Conservation (phyloP, 2,329 filamentous ascomycete genomes). For the Clonostachys rhizophaga region DNA sequence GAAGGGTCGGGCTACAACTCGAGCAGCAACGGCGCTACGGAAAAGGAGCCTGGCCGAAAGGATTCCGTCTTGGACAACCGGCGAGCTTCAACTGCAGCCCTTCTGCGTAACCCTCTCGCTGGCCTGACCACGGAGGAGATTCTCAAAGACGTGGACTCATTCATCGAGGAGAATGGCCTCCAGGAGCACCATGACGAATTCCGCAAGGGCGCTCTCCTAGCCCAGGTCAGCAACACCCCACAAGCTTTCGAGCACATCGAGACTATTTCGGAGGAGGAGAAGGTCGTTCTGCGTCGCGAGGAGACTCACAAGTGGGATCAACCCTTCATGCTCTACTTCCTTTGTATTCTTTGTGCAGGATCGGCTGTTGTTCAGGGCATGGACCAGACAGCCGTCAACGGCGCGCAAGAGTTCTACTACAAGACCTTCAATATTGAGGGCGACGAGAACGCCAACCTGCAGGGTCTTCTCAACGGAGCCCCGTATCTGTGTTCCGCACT, state of each 20-base stretch:
- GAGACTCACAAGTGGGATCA: slow-evolving; percentile 21
- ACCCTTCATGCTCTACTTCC: slow-evolving; percentile 24
- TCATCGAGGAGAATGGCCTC: slow-evolving; percentile 25
- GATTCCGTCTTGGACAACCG: slow-evolving; percentile 2
- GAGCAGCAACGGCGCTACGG: slow-evolving; percentile 7
- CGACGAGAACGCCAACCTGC: slow-evolving; percentile 30
- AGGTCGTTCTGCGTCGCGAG: slow-evolving; percentile 16
- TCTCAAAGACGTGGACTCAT: slow-evolving; percentile 25
- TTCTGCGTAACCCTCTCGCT: slow-evolving; percentile 20
- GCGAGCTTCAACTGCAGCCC: slow-evolving; percentile 13
- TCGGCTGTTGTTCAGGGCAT: slow-evolving; percentile 61
- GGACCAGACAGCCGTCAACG: slow-evolving; percentile 62
- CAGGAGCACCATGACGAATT: slow-evolving; percentile 35
- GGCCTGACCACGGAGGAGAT: slow-evolving; percentile 19
- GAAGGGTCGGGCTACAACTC: slow-evolving; percentile 8
- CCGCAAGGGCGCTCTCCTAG: slow-evolving; percentile 44
- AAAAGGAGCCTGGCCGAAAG: slow-evolving; percentile 7
- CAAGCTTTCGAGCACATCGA: slow-evolving; percentile 19
- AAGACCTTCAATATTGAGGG: slow-evolving; percentile 12
- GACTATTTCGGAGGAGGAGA: slow-evolving; percentile 18
- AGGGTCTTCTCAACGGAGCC: slow-evolving; percentile 50
- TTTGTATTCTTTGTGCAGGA: slow-evolving; percentile 24
- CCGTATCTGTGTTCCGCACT: slow-evolving; percentile 47
- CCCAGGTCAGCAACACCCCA: slow-evolving; percentile 32
- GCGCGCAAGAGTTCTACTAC: slow-evolving; percentile 44